Evolutionary conservation across 495 filamentous ascomycete genomes (phyloP).

Genomic region (Articulospora tetracladia): DNA sequence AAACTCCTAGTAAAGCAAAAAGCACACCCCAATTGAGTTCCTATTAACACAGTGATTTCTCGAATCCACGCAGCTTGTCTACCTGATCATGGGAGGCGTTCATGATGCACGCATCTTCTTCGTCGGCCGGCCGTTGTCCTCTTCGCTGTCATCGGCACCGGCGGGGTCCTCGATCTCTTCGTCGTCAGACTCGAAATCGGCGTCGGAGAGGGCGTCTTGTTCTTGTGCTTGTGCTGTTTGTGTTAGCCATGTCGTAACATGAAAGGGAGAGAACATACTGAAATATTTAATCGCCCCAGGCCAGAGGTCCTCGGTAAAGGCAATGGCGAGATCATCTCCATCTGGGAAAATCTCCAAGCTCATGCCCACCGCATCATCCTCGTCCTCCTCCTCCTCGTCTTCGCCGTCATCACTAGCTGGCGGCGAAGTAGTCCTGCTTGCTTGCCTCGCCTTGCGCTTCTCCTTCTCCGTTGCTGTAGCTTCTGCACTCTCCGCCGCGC

Average conservation of each 20-base stretch:
- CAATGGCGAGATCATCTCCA: constrained; percentile 75
- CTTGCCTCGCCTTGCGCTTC: constrained; percentile 49
- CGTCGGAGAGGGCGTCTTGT: constrained; percentile 47
- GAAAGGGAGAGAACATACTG: constrained; percentile 51
- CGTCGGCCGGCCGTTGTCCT: constrained; percentile 39
- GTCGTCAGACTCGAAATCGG: constrained; percentile 55
- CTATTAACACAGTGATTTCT: too few relatives aligned
- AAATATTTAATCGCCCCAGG: constrained; percentile 85
- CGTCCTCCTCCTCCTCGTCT: constrained; percentile 49
- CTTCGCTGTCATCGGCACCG: constrained; percentile 25
- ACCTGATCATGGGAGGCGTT: too few relatives aligned
- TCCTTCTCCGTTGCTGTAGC: constrained; percentile 56
- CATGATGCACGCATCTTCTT: constrained; percentile 28
- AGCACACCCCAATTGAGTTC: too few relatives aligned
- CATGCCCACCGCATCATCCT: constrained; percentile 46
- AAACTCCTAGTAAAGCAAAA: too few relatives aligned
- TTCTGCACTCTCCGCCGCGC: constrained; percentile 62
- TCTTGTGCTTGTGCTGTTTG: constrained; percentile 59
- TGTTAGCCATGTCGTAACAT: background rate
- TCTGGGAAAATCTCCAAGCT: constrained; percentile 73
- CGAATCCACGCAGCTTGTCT: too few relatives aligned
- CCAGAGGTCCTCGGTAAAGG: constrained; percentile 83
- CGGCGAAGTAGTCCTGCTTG: constrained; percentile 39
- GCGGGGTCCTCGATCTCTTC: constrained; percentile 19
- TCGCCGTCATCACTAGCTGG: constrained; percentile 29